These are phyloP conservation scores for Penstemon barbatus DNA, from an alignment of 257 asterid genomes.

Conservation along the genomic window DNA sequence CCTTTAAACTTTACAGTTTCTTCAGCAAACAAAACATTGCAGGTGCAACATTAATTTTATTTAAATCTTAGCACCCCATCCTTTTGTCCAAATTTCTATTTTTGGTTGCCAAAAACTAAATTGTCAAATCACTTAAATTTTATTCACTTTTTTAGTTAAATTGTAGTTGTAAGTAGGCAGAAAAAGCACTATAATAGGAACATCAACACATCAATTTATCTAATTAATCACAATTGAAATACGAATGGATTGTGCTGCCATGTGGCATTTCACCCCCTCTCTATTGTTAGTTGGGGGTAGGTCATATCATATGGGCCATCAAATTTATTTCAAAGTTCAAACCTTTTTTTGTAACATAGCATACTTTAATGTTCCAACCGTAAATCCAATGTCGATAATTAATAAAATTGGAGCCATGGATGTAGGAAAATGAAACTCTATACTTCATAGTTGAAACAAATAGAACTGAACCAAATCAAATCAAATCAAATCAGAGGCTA, in stretches of 20 bases:
- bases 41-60: conserved; percentile 23
- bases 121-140: background rate
- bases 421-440: no score
- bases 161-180: conserved; percentile 22
- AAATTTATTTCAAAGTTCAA: no score
- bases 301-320: no score
- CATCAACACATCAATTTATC: conserved; percentile 19
- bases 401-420: no score
- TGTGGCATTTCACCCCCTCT: background rate
- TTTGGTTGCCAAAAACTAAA: background rate
- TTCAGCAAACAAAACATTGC: conserved; percentile 27
- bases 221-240: background rate
- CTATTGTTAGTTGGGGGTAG: no score
- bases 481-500: no score
- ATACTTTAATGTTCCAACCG: no score
- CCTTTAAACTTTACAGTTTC: conserved; percentile 7
- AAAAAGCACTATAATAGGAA: conserved; percentile 5
- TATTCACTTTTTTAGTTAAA: conserved; percentile 15
- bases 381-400: no score
- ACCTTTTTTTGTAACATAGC: no score
- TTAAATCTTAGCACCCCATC: background rate
- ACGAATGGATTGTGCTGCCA: background rate
- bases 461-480: no score
- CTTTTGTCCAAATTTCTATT: conserved; percentile 13
- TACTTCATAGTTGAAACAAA: no score